These are phyloP conservation scores for Carex kokanica DNA, from an alignment of 176 grass and related monocot genomes.

Conservation along the genomic window DNA sequence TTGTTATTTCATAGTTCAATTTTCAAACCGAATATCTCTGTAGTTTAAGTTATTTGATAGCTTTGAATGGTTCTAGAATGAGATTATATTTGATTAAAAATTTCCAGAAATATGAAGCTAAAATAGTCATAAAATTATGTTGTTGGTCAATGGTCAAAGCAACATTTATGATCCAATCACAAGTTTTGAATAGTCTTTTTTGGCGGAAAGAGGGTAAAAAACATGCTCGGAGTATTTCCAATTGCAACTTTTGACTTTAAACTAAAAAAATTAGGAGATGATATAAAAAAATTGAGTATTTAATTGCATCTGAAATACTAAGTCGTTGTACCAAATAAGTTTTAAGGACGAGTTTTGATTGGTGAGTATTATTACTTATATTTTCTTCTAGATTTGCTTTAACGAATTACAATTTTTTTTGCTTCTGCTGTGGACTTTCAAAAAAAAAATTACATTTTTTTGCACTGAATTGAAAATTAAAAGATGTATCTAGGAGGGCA, in stretches of 20 bases:
- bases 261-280: not conserved
- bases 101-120: not conserved
- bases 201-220: not conserved
- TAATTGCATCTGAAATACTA: not conserved
- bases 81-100: not conserved
- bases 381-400: too few species aligned
- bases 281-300: not conserved
- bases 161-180: not conserved
- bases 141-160: slow-evolving; percentile 2
- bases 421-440: too few species aligned
- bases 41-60: not conserved
- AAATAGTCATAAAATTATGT: not conserved
- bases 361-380: not conserved
- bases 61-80: not conserved
- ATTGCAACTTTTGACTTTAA: not conserved
- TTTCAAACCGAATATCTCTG: not conserved
- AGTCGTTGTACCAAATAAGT: not conserved
- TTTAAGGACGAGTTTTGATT: not conserved
- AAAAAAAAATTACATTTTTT: too few species aligned
- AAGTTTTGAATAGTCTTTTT: not conserved
- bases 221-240: not conserved
- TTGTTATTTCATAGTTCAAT: not conserved
- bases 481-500: too few species aligned
- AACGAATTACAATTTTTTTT: too few species aligned
- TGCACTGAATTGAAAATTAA: too few species aligned